These are phyloP conservation scores for Ciborinia camelliae DNA, from an alignment of 2,329 filamentous ascomycete genomes.

Conservation along the genomic window DNA sequence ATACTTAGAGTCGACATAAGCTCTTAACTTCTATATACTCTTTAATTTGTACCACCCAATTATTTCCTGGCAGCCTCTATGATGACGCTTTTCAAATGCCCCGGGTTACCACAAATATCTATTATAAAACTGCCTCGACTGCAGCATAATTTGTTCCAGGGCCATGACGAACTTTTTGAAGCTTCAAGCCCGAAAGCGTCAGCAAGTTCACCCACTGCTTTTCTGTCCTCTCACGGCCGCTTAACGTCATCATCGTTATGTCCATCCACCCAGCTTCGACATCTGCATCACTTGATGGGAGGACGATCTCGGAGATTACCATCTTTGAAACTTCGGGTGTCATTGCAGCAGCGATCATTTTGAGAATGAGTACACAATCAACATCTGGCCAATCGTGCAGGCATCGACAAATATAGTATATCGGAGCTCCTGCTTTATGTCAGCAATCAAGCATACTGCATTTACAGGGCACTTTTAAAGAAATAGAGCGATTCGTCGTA, in stretches of 20 bases:
- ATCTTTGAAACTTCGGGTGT: slow-evolving; percentile 26
- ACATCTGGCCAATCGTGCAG: slow-evolving; percentile 43
- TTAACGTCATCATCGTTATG: slow-evolving; percentile 40
- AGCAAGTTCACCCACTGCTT: slow-evolving; percentile 16
- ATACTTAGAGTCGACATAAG: slow-evolving; percentile 41
- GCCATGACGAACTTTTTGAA: slow-evolving; percentile 12
- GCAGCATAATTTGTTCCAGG: slow-evolving; percentile 16
- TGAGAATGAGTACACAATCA: slow-evolving; percentile 23
- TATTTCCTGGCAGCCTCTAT: background rate
- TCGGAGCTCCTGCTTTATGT: slow-evolving; percentile 18
- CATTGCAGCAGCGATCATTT: slow-evolving; percentile 16
- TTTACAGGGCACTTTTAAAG: background rate
- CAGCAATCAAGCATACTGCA: background rate
- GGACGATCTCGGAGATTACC: slow-evolving; percentile 45
- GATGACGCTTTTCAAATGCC: background rate
- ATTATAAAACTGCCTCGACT: slow-evolving; percentile 9
- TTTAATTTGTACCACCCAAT: background rate
- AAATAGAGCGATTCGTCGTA: background rate
- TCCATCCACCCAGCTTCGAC: slow-evolving; percentile 39
- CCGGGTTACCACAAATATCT: background rate
- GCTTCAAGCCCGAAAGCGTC: slow-evolving; percentile 8
- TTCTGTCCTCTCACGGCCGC: slow-evolving; percentile 39
- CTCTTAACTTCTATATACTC: background rate
- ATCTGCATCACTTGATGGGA: slow-evolving; percentile 39
- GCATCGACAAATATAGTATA: slow-evolving; percentile 42